phyloP scores from a whole-genome alignment of 75 land plant species.

The Ceratopteris richardii region DNA sequence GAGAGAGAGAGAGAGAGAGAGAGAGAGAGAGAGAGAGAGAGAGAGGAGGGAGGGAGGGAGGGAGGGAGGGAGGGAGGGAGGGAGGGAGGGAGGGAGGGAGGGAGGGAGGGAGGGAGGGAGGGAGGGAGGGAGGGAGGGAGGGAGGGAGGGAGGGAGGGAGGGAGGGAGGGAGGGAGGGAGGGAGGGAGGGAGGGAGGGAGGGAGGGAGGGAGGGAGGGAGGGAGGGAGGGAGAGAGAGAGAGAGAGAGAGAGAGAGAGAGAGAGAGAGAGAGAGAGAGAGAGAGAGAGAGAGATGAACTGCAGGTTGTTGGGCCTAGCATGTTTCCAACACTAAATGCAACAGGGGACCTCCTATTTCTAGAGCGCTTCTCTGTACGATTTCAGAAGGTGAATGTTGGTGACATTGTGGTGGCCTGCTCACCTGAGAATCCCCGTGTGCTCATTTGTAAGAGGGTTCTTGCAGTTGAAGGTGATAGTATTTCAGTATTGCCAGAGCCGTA shows the following conservation, averaged over 20 bases:
- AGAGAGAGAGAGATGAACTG: not conserved
- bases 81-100: no score
- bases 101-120: not conserved
- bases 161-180: not conserved
- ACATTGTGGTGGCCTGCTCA: slow-evolving; percentile 57
- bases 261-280: not conserved
- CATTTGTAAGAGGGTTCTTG: slow-evolving; percentile 60
- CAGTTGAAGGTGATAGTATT: slow-evolving; percentile 66
- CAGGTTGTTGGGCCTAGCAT: slow-evolving; percentile 81
- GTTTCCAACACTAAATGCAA: slow-evolving; percentile 66
- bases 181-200: not conserved
- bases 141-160: not conserved
- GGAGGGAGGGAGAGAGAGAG: not conserved
- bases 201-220: not conserved
- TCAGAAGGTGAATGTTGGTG: slow-evolving; percentile 46
- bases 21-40: no score
- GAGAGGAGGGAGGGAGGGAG: no score
- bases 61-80: no score
- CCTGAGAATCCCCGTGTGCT: slow-evolving; percentile 55
- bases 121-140: not conserved
- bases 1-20: no score
- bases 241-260: slow-evolving; percentile 1
- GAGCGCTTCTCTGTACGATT: slow-evolving; percentile 45
- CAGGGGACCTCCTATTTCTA: slow-evolving; percentile 55
- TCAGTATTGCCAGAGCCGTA: slow-evolving; percentile 16